phyloP scores from a whole-genome alignment of 1,284 basidiomycete genomes.

The Coniferiporia weirii region DNA sequence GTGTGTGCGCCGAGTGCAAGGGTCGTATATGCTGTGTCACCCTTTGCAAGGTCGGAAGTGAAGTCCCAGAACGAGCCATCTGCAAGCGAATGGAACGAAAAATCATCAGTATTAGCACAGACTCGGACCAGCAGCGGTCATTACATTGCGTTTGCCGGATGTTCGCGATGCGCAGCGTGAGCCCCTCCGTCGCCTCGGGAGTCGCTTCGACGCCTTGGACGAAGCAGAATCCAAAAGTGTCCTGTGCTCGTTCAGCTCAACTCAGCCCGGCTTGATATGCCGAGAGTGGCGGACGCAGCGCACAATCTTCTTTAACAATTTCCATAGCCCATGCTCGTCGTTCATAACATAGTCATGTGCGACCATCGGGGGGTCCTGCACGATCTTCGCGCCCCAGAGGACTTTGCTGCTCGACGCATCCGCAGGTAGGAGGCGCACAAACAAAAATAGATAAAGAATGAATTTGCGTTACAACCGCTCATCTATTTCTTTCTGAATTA shows the following conservation, averaged over 20 bases:
- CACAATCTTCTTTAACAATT: constrained; percentile 83
- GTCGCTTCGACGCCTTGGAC: constrained; percentile 78
- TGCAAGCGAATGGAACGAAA: constrained; percentile 27
- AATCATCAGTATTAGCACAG: constrained; percentile 3
- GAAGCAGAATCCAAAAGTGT: constrained; percentile 87
- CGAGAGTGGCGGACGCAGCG: neutral
- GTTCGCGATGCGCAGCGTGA: constrained; percentile 76
- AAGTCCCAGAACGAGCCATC: constrained; percentile 97
- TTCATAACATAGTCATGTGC: constrained; percentile 74
- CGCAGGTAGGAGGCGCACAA: neutral
- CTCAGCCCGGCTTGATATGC: constrained; percentile 4
- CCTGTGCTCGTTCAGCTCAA: constrained; percentile 37
- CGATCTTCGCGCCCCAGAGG: constrained; percentile 80
- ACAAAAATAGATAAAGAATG: neutral
- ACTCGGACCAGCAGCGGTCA: constrained; percentile 20
- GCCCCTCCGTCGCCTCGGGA: constrained; percentile 78
- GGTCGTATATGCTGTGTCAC: constrained; percentile 63
- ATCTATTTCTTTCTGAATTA: neutral
- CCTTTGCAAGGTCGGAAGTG: constrained; percentile 86
- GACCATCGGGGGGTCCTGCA: constrained; percentile 71
- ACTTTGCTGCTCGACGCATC: constrained; percentile 47
- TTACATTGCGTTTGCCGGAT: constrained; percentile 93
- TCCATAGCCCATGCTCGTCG: constrained; percentile 65
- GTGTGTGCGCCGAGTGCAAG: constrained; percentile 88
- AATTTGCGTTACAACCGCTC: neutral